These are phyloP conservation scores for Yarrowia sp. DNA, from an alignment of 805 yeast genomes.

Conservation along the genomic window DNA sequence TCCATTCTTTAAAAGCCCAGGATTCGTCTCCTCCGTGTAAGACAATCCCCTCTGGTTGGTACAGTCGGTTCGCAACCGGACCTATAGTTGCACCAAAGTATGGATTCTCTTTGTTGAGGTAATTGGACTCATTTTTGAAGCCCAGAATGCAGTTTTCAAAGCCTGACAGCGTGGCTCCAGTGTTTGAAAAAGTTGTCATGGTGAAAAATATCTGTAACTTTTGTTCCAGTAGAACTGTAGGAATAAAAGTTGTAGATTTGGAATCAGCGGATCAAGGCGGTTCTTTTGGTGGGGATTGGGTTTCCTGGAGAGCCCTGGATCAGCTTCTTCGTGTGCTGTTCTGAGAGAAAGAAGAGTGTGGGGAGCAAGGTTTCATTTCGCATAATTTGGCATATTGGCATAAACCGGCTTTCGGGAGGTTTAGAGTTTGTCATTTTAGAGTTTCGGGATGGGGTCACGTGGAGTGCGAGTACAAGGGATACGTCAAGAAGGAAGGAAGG, in stretches of 20 bases:
- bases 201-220: neutral
- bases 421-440: neutral
- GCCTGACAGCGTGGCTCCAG: neutral
- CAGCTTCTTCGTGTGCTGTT: neutral
- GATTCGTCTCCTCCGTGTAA: neutral
- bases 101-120: neutral
- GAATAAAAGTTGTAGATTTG: neutral
- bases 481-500: neutral
- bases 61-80: neutral
- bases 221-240: neutral
- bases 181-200: neutral
- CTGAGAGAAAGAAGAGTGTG: neutral
- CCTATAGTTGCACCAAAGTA: conserved; percentile 8
- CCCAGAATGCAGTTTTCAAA: neutral
- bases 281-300: neutral
- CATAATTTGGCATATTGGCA: neutral
- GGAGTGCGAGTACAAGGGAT: too few relatives aligned
- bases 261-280: neutral
- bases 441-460: too few relatives aligned
- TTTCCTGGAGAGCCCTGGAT: neutral
- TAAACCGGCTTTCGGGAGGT: neutral
- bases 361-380: conserved; percentile 8
- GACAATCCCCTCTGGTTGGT: neutral
- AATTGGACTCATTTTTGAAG: neutral
- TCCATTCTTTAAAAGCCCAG: neutral